These are phyloP conservation scores for Laburnicola sp. DNA, from an alignment of 2,329 filamentous ascomycete species.

Conservation along the genomic window DNA sequence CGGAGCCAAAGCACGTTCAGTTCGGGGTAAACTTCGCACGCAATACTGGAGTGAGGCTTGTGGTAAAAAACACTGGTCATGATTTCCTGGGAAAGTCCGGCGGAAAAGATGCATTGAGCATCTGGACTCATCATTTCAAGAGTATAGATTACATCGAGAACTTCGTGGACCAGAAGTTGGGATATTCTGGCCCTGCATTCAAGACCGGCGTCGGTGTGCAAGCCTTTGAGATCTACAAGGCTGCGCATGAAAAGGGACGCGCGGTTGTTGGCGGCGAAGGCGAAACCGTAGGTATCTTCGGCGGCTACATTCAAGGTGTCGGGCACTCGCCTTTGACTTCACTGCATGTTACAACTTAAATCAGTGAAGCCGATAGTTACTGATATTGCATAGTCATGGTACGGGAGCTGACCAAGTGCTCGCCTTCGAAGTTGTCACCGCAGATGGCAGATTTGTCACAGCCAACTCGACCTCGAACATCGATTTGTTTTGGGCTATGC, in stretches of 20 bases:
- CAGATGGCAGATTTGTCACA: constrained; percentile 32
- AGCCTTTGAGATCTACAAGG: constrained; percentile 57
- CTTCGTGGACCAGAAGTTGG: constrained; percentile 34
- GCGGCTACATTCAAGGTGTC: constrained; percentile 52
- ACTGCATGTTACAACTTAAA: constrained; percentile 33
- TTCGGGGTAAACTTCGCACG: constrained; percentile 43
- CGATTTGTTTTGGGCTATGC: constrained; percentile 42
- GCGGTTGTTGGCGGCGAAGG: constrained; percentile 57
- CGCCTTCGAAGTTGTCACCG: constrained; percentile 38
- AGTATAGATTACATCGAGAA: constrained; percentile 40
- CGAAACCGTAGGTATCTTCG: constrained; percentile 56
- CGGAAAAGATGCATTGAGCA: constrained; percentile 40
- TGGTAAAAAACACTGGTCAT: constrained; percentile 44
- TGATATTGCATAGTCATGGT: constrained; percentile 38
- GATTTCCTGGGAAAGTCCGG: constrained; percentile 43
- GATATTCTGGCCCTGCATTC: constrained; percentile 54
- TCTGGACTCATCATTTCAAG: constrained; percentile 46
- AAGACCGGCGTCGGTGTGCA: constrained; percentile 61
- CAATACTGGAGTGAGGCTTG: constrained; percentile 37
- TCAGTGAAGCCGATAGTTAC: constrained; percentile 11
- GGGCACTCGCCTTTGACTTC: constrained; percentile 58
- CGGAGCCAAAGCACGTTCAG: constrained; percentile 40
- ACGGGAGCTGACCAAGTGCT: constrained; percentile 44
- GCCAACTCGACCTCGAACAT: constrained; percentile 34
- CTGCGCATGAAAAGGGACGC: constrained; percentile 52